Percentiles rank a stretch among this genome's conserved stretches.
Evolutionary conservation across 2,329 filamentous ascomycete genomes (phyloP).

Genomic region (Endothia cerciana): DNA sequence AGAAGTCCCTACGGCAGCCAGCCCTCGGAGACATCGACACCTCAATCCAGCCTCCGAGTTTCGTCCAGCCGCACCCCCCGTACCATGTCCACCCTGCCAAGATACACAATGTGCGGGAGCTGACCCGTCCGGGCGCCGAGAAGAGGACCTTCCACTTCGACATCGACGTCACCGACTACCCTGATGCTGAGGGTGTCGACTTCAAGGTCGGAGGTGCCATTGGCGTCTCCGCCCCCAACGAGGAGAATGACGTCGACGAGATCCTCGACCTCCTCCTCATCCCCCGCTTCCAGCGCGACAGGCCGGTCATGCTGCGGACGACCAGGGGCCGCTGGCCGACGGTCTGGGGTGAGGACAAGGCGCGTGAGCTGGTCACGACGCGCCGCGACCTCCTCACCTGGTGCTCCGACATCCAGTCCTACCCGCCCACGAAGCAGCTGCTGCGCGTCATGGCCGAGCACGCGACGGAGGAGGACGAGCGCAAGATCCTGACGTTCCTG

Average conservation of each 20-base stretch:
- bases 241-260: constrained; percentile 75
- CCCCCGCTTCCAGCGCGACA: constrained; percentile 81
- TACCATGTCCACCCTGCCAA: constrained; percentile 91
- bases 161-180: constrained; percentile 91
- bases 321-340: constrained; percentile 89
- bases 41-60: constrained; percentile 75
- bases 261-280: constrained; percentile 81
- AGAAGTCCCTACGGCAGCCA: constrained; percentile 34
- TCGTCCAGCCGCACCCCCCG: constrained; percentile 92
- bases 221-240: constrained; percentile 89
- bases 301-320: constrained; percentile 79
- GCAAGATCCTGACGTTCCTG: constrained; percentile 84
- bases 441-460: constrained; percentile 86
- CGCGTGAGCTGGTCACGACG: constrained; percentile 86
- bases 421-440: constrained; percentile 85
- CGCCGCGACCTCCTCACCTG: constrained; percentile 91
- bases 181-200: constrained; percentile 79
- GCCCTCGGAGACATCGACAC: constrained; percentile 56
- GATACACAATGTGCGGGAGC: constrained; percentile 79
- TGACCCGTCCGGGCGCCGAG: constrained; percentile 87
- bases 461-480: constrained; percentile 78
- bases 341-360: constrained; percentile 90
- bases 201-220: constrained; percentile 97
- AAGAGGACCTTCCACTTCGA: constrained; percentile 99
- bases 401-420: constrained; percentile 93